phyloP scores from a whole-genome alignment of 169 alveolate species.

The Perkinsus chesapeaki region DNA sequence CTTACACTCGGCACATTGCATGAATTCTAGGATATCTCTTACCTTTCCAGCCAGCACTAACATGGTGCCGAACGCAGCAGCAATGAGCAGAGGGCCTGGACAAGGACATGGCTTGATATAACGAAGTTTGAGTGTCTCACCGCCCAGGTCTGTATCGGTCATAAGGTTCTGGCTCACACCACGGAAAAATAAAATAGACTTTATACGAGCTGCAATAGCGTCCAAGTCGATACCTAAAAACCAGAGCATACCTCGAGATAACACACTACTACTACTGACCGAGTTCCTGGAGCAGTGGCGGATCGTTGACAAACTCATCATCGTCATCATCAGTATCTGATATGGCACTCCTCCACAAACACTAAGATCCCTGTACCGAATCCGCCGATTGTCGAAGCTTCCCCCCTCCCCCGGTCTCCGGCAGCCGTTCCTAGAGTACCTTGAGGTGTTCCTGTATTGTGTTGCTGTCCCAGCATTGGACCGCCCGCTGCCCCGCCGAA shows the following conservation, averaged over 20 bases:
- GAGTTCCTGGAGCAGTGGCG: conserved; percentile 53
- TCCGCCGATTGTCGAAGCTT: not conserved
- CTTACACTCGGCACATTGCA: conserved; percentile 2
- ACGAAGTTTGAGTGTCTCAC: not conserved
- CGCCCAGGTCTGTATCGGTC: not conserved
- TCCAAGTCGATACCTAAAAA: conserved; percentile 51
- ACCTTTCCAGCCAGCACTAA: conserved; percentile 43
- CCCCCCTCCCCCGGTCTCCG: not conserved
- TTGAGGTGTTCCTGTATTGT: too few species aligned
- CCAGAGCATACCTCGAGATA: too few species aligned
- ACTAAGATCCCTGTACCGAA: not conserved
- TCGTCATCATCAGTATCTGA: conserved; percentile 23
- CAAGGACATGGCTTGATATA: not conserved
- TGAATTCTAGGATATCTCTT: not conserved
- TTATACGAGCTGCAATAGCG: conserved; percentile 42
- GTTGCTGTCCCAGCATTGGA: too few species aligned
- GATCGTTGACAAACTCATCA: conserved; percentile 43
- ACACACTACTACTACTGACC: not conserved
- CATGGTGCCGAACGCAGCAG: conserved; percentile 47
- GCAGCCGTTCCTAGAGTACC: not conserved
- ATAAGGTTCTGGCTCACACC: conserved; percentile 27
- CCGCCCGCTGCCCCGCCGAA: too few species aligned
- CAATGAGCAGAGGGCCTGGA: conserved; percentile 47
- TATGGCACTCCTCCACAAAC: too few species aligned
- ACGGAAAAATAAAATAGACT: conserved; percentile 43